A percentile compares a stretch with the other conserved stretches of the same genome.
Evolutionary conservation across 805 yeast species (phyloP).

Genomic region (Barnettozyma californica): DNA sequence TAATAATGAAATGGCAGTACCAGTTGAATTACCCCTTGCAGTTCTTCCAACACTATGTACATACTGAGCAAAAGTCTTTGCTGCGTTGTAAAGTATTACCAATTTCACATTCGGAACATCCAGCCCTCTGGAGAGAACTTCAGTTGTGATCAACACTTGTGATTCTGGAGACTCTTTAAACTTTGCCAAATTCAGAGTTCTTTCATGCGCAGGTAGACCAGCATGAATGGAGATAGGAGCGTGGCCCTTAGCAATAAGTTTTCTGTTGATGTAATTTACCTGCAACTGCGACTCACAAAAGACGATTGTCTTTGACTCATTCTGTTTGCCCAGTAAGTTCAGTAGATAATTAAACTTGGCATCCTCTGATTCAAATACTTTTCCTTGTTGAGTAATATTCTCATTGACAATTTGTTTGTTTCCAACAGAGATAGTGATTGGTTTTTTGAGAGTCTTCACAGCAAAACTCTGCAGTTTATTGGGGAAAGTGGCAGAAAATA

Average conservation of each 20-base stretch:
- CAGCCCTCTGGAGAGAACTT: slow-evolving; percentile 90
- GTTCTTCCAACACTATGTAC: slow-evolving; percentile 96
- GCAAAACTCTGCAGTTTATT: slow-evolving; percentile 74
- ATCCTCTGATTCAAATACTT: slow-evolving; percentile 46
- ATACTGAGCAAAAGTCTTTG: slow-evolving; percentile 89
- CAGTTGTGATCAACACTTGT: slow-evolving; percentile 79
- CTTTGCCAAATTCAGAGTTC: slow-evolving; percentile 66
- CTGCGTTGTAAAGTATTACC: slow-evolving; percentile 79
- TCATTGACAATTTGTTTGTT: slow-evolving; percentile 75
- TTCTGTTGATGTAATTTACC: slow-evolving; percentile 66
- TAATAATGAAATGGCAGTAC: slow-evolving; percentile 72
- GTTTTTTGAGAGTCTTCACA: slow-evolving; percentile 50
- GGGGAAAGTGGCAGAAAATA: slow-evolving; percentile 95
- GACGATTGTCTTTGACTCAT: slow-evolving; percentile 54
- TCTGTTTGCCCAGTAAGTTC: slow-evolving; percentile 44
- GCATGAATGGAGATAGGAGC: slow-evolving; percentile 78
- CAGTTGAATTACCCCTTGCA: slow-evolving; percentile 76
- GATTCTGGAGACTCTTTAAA: slow-evolving; percentile 45
- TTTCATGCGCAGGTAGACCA: slow-evolving; percentile 81
- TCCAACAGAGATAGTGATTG: slow-evolving; percentile 77
- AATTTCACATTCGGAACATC: slow-evolving; percentile 83
- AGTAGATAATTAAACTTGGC: slow-evolving; percentile 54
- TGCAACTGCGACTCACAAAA: slow-evolving; percentile 87
- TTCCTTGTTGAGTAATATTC: slow-evolving; percentile 70
- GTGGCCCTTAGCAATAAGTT: slow-evolving; percentile 47